Percentiles rank a stretch among this genome's conserved stretches.
phyloP scores from a whole-genome alignment of 257 asterid species.

The Salvia hispanica region DNA sequence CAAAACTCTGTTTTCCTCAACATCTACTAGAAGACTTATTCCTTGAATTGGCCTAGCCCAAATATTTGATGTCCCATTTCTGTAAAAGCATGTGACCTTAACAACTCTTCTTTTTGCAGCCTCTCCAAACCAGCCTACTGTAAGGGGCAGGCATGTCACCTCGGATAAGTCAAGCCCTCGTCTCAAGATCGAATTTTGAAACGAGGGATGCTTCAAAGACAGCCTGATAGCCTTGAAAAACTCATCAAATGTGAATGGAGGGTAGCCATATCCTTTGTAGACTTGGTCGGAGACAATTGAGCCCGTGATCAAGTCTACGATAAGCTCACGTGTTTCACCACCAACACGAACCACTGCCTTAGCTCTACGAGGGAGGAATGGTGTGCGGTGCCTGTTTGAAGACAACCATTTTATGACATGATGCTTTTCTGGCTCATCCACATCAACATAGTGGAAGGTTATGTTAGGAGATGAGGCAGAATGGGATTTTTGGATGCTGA shows the following conservation, averaged over 20 bases:
- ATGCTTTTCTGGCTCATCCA: conserved; percentile 64
- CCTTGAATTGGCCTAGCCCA: conserved; percentile 80
- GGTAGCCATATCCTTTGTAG: conserved; percentile 57
- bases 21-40: conserved; percentile 48
- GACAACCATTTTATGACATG: conserved; percentile 58
- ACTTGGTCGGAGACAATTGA: conserved; percentile 43
- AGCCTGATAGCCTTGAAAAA: conserved; percentile 48
- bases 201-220: conserved; percentile 38
- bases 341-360: conserved; percentile 47
- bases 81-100: conserved; percentile 58
- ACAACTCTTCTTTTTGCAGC: conserved; percentile 45
- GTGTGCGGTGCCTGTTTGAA: conserved; percentile 1
- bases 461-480: conserved; percentile 38
- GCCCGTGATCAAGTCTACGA: conserved; percentile 43
- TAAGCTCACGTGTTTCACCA: conserved; percentile 49
- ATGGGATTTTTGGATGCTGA: conserved; percentile 45
- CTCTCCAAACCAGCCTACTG: conserved; percentile 78
- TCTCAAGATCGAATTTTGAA: conserved; percentile 50
- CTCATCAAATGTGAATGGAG: conserved; percentile 60
- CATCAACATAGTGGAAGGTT: conserved; percentile 63
- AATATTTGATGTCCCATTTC: conserved; percentile 57
- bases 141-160: conserved; percentile 60
- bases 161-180: conserved; percentile 68
- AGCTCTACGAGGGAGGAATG: conserved; percentile 53
- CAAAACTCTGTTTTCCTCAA: conserved; percentile 48